Conservation (phyloP, 495 filamentous ascomycete species). For the Sordaria brevicollis region DNA sequence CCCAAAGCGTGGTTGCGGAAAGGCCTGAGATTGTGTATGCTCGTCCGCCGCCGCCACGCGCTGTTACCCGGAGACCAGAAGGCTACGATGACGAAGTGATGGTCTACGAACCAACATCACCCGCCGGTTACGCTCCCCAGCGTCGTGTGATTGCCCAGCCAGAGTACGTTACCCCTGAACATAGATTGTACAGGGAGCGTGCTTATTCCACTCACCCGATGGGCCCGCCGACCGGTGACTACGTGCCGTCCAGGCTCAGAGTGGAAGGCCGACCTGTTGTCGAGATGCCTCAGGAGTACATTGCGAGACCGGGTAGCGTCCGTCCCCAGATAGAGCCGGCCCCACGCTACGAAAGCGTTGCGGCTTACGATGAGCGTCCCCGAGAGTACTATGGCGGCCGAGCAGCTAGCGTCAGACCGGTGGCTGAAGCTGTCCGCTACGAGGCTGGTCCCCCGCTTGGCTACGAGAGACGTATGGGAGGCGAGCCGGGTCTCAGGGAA, state of each 20-base stretch:
- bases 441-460: constrained; percentile 27
- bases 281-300: constrained; percentile 40
- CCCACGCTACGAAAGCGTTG: constrained; percentile 5
- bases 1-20: constrained; percentile 29
- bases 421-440: constrained; percentile 37
- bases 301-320: constrained; percentile 48
- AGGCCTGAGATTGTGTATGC: constrained; percentile 41
- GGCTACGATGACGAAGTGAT: constrained; percentile 35
- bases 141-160: constrained; percentile 44
- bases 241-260: constrained; percentile 26
- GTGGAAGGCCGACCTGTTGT: constrained; percentile 20
- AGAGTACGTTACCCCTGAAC: constrained; percentile 34
- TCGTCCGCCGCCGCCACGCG: constrained; percentile 27
- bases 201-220: constrained; percentile 36
- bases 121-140: constrained; percentile 26
- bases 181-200: constrained; percentile 40
- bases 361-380: constrained; percentile 25
- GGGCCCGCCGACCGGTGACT: constrained; percentile 30
- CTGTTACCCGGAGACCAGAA: constrained; percentile 43
- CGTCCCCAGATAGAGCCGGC: constrained; percentile 32
- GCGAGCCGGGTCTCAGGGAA: constrained; percentile 18
- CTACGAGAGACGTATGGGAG: constrained; percentile 41
- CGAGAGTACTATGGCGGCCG: constrained; percentile 39
- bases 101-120: constrained; percentile 32
- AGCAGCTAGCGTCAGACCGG: constrained; percentile 47